Evolutionary conservation across 495 filamentous ascomycete genomes (phyloP).

Genomic region (Penicillium pulvis): DNA sequence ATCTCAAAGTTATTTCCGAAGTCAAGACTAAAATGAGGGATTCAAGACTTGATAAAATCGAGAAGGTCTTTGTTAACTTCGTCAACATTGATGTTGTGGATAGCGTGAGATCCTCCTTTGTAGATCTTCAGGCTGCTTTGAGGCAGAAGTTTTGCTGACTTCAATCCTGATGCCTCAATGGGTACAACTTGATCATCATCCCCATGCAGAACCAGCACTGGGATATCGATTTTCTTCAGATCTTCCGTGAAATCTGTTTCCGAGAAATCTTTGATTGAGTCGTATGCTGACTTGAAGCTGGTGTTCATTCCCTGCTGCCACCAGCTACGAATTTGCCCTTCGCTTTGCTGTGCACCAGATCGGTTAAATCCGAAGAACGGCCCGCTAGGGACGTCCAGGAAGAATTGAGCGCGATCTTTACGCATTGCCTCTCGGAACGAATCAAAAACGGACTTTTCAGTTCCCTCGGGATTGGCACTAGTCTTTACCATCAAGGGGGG

Average conservation of each 20-base stretch:
- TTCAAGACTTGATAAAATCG: constrained; percentile 23
- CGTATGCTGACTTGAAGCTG: constrained; percentile 39
- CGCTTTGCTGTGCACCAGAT: constrained; percentile 31
- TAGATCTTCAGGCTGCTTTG: constrained; percentile 42
- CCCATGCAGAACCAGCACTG: constrained; percentile 41
- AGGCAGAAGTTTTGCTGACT: constrained; percentile 37
- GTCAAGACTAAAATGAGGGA: too few relatives aligned
- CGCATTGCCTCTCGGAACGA: constrained; percentile 36
- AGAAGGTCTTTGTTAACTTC: constrained; percentile 40
- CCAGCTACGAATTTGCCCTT: constrained; percentile 44
- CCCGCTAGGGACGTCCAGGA: constrained; percentile 40
- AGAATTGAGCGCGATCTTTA: constrained; percentile 41
- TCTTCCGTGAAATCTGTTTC: constrained; percentile 46
- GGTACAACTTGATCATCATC: constrained; percentile 45
- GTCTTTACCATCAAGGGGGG: constrained; percentile 40
- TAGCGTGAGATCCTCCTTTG: constrained; percentile 37
- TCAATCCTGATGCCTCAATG: constrained; percentile 30
- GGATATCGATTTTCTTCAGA: constrained; percentile 42
- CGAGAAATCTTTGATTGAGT: constrained; percentile 38
- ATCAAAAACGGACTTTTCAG: constrained; percentile 38
- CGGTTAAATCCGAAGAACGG: constrained; percentile 49
- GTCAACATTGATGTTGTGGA: constrained; percentile 39
- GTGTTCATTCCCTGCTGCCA: constrained; percentile 44
- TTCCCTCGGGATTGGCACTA: constrained; percentile 32
- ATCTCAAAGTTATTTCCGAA: too few relatives aligned